Percentiles rank a stretch among this genome's conserved stretches.
Evolutionary conservation across 2,329 filamentous ascomycete genomes (phyloP).

Genomic region (Alternaria atra): DNA sequence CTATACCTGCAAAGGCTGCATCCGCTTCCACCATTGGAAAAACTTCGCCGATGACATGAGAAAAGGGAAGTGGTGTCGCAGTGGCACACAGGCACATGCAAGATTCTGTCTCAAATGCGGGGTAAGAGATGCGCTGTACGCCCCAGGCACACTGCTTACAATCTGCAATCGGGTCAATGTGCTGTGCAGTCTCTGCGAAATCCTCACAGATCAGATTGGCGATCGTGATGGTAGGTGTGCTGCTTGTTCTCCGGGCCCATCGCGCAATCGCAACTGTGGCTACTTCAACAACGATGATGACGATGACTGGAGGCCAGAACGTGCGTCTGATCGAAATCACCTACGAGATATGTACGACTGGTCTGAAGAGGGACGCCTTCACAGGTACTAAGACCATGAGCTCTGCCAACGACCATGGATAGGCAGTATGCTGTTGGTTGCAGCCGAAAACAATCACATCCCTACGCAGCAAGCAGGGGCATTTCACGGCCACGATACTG

Average conservation of each 20-base stretch:
- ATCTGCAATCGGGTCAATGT: constrained; percentile 31
- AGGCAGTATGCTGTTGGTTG: background rate
- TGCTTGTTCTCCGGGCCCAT: constrained; percentile 18
- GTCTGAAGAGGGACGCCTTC: constrained; percentile 21
- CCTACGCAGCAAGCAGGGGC: background rate
- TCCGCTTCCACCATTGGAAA: constrained; percentile 26
- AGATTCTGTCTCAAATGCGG: constrained; percentile 42
- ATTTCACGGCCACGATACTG: background rate
- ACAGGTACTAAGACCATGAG: background rate
- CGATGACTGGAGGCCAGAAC: constrained; percentile 18
- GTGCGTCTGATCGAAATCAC: constrained; percentile 22
- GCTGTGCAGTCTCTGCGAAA: constrained; percentile 28
- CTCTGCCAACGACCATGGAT: background rate
- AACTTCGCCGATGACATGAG: constrained; percentile 42
- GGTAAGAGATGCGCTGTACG: constrained; percentile 30
- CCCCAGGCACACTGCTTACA: constrained; percentile 27
- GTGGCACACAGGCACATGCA: constrained; percentile 29
- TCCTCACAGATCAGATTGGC: constrained; percentile 28
- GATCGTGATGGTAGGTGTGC: constrained; percentile 23
- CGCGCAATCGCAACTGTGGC: constrained; percentile 1
- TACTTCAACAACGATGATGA: constrained; percentile 22
- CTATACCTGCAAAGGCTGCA: constrained; percentile 36
- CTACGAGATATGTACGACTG: constrained; percentile 28
- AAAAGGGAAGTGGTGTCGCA: constrained; percentile 38
- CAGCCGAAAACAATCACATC: background rate